Evolutionary conservation across 2,329 filamentous ascomycete species (phyloP).

Genomic region (Corniculantispora saksenae): DNA sequence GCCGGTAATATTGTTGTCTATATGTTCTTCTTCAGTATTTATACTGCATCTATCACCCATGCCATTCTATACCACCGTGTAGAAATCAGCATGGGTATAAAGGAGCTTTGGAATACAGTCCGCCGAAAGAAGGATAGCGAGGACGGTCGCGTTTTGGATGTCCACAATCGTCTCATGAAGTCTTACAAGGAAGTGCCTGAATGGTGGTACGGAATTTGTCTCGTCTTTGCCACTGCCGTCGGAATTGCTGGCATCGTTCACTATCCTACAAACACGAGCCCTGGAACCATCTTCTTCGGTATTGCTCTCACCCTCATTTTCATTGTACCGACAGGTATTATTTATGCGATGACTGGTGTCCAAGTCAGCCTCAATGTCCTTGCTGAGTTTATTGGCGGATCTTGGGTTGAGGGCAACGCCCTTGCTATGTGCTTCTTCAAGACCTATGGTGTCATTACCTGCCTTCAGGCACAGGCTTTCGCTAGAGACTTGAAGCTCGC

Average conservation of each 20-base stretch:
- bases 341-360: slow-evolving; percentile 47
- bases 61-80: slow-evolving; percentile 32
- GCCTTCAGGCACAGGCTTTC: slow-evolving; percentile 30
- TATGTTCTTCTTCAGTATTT: slow-evolving; percentile 30
- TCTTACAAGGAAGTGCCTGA: slow-evolving; percentile 38
- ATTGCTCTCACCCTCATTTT: slow-evolving; percentile 42
- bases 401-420: slow-evolving; percentile 36
- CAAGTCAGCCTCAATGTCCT: slow-evolving; percentile 43
- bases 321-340: slow-evolving; percentile 43
- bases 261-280: slow-evolving; percentile 44
- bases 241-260: slow-evolving; percentile 39
- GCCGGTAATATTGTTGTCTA: slow-evolving; percentile 33
- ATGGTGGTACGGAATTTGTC: slow-evolving; percentile 43
- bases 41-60: slow-evolving; percentile 31
- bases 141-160: slow-evolving; percentile 26
- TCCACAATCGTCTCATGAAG: slow-evolving; percentile 36
- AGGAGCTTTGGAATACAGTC: slow-evolving; percentile 28
- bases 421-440: slow-evolving; percentile 36
- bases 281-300: slow-evolving; percentile 43
- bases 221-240: slow-evolving; percentile 36
- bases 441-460: slow-evolving; percentile 38
- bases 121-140: slow-evolving; percentile 22
- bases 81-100: slow-evolving; percentile 30
- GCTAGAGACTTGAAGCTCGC: slow-evolving; percentile 51
- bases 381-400: slow-evolving; percentile 46